Evolutionary conservation across 805 yeast species (phyloP), one percentile per base, ranked within the genome.

Genomic region (Maudiozyma serrabonitensis): DNA sequence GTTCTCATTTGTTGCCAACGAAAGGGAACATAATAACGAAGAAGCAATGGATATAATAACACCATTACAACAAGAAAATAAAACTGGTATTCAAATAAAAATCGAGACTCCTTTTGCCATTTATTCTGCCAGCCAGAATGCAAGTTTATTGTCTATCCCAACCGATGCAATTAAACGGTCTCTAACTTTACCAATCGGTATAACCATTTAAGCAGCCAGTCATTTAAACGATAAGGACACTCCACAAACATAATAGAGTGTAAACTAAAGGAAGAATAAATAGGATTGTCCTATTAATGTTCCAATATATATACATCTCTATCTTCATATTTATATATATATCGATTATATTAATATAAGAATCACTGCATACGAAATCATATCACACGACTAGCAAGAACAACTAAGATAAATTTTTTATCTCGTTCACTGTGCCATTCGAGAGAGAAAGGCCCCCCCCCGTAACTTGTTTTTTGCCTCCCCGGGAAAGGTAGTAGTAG

Each of bases 171-270:
- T 64, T 2, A 57, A 50, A 34, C 56, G 69, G 46, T 60, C 67
- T 1, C 50, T 63, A 32, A 64, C 68, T 3, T 47, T 63, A 16
- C 69, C 69, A 5, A 54, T 62, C 11, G 62, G 66, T 42, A 31
- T 45, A 38, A n/a, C 11, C 38, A 35, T 35, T 6, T 16, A 35
- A 19, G 9, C 8, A 6, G 15, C 16, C 15, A 35, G 15, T 35
- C 38, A 35, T 2, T 8, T 28, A 11, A 3, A 11, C 2, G 32
- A 11, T 6, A n/a, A 18, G 18, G 38, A n/a, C 38, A 35, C 15
- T 35, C 15, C 16, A 35, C 15, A 4, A 35, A 28, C 32, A 28
- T 11, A 3, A 28, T 28, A 28, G 9, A 28, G 6, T 28, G 32
- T 28, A 28, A 28, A 28, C 6, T 11, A 8, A 28, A 21, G 3